These are phyloP conservation scores for Yarrowia sp. DNA, from an alignment of 805 yeast genomes.

Conservation along the genomic window DNA sequence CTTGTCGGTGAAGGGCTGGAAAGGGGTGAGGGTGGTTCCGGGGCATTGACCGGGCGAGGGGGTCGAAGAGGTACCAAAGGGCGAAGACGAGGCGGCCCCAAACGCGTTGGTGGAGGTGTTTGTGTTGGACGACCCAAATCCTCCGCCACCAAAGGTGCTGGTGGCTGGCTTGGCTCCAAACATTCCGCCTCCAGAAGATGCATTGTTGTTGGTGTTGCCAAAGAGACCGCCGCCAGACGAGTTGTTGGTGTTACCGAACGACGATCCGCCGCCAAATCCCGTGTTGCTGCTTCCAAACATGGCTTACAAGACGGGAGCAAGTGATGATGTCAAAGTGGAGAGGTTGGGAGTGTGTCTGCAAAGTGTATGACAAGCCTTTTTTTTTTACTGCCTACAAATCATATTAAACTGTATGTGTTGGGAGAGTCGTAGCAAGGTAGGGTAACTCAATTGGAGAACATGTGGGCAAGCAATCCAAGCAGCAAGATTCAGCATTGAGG, in stretches of 20 bases:
- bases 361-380: background rate
- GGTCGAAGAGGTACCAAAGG: constrained; percentile 49
- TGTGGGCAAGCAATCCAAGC: background rate
- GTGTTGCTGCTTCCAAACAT: constrained; percentile 38
- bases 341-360: background rate
- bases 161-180: constrained; percentile 43
- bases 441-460: constrained; percentile 1
- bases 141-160: constrained; percentile 41
- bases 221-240: constrained; percentile 32
- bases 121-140: constrained; percentile 45
- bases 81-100: constrained; percentile 44
- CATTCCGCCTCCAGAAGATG: constrained; percentile 42
- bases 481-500: background rate
- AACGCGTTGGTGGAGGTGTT: constrained; percentile 40
- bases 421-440: constrained; percentile 6
- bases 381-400: background rate
- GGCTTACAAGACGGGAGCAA: constrained; percentile 25
- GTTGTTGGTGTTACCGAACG: constrained; percentile 29
- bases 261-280: constrained; percentile 33
- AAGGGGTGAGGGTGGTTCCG: constrained; percentile 79
- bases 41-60: constrained; percentile 52
- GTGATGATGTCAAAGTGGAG: background rate
- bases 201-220: constrained; percentile 41
- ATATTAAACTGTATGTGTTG: constrained; percentile 21
- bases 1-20: constrained; percentile 71